phyloP scores from a whole-genome alignment of 2,329 filamentous ascomycete species.

The Aspergillus spinulosporus region DNA sequence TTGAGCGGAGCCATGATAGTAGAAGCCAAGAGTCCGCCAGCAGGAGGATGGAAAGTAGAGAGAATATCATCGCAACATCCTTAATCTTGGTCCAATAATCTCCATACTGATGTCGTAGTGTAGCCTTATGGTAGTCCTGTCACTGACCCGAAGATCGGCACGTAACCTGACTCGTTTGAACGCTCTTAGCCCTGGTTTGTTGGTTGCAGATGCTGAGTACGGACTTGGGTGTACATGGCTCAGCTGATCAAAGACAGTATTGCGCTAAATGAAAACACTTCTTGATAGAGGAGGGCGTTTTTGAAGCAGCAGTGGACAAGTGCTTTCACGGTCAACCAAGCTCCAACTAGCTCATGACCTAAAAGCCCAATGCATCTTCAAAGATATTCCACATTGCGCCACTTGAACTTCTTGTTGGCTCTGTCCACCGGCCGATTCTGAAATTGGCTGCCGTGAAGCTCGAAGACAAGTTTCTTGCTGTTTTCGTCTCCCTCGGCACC shows the following conservation, averaged over 20 bases:
- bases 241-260: too few relatives aligned
- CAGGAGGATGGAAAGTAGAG: neutral
- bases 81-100: neutral
- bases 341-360: neutral
- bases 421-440: slow-evolving; percentile 78
- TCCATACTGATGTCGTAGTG: neutral
- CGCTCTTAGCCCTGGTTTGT: neutral
- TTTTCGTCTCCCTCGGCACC: slow-evolving; percentile 18
- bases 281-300: too few relatives aligned
- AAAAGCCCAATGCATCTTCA: slow-evolving; percentile 47
- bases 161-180: neutral
- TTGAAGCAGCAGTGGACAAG: neutral
- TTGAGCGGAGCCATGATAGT: neutral
- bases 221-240: too few relatives aligned
- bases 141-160: neutral
- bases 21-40: neutral
- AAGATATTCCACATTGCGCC: slow-evolving; percentile 73
- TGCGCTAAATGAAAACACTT: too few relatives aligned
- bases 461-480: slow-evolving; percentile 66
- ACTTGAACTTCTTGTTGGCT: slow-evolving; percentile 88
- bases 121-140: neutral
- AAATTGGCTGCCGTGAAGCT: slow-evolving; percentile 85
- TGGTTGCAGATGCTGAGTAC: neutral
- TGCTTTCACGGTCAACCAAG: neutral
- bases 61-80: neutral